Percentiles rank a stretch among this genome's conserved stretches.
Conservation (phyloP, 2,329 filamentous ascomycete species). For the Waltergamsia citrina region DNA sequence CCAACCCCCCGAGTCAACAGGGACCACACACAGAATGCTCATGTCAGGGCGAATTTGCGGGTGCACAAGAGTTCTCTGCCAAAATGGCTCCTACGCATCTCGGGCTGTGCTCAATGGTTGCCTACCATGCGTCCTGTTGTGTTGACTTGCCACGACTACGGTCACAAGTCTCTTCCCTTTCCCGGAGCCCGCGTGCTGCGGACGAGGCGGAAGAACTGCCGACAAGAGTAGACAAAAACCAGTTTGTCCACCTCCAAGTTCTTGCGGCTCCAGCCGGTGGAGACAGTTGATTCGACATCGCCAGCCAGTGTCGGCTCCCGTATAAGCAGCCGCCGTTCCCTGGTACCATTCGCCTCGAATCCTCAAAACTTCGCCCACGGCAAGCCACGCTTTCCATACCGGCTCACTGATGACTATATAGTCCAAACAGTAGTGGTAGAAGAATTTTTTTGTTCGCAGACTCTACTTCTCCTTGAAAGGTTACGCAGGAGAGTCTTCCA, state of each 20-base stretch:
- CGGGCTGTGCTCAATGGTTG: neutral
- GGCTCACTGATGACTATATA: too few species aligned
- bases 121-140: slow-evolving; percentile 1
- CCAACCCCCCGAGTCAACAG: neutral
- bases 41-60: slow-evolving; percentile 10
- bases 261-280: neutral
- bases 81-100: slow-evolving; percentile 17
- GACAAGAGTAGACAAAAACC: neutral
- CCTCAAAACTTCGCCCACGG: neutral
- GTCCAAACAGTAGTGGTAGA: too few species aligned
- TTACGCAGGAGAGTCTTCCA: too few species aligned
- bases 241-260: neutral
- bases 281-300: neutral
- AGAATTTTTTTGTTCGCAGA: too few species aligned
- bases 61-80: slow-evolving; percentile 18
- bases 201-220: neutral
- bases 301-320: neutral
- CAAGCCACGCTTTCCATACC: too few species aligned
- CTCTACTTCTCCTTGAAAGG: too few species aligned
- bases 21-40: slow-evolving; percentile 1
- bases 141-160: slow-evolving; percentile 1
- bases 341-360: neutral
- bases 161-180: neutral
- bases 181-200: neutral
- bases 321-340: slow-evolving; percentile 1